Percentiles rank a stretch among this genome's conserved stretches.
Conservation (phyloP, 2,329 filamentous ascomycete species). For the Aspergillus sergii region DNA sequence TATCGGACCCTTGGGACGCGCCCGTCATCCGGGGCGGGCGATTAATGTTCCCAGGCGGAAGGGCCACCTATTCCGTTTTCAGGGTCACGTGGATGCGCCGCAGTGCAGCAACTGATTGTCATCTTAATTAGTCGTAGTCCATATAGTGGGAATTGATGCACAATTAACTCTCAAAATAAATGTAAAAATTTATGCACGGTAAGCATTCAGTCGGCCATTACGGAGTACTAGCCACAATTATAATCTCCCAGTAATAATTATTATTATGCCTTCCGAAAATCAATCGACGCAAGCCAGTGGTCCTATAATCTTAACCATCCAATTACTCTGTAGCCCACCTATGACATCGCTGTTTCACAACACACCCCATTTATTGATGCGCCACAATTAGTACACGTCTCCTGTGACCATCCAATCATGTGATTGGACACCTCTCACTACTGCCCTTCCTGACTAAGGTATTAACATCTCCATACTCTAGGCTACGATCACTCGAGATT, state of each 20-base stretch:
- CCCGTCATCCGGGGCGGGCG: slow-evolving; percentile 18
- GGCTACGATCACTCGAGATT: slow-evolving; percentile 21
- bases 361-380: neutral
- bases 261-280: no score
- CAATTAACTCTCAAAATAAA: neutral
- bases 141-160: no score
- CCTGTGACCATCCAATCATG: slow-evolving; percentile 16
- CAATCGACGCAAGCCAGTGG: neutral
- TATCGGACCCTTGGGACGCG: slow-evolving; percentile 5
- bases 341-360: slow-evolving; percentile 18
- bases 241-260: neutral
- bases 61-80: slow-evolving; percentile 21
- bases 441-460: neutral
- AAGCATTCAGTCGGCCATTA: neutral
- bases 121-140: no score
- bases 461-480: slow-evolving; percentile 18
- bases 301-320: neutral
- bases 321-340: neutral
- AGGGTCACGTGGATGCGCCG: slow-evolving; percentile 8
- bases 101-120: no score
- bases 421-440: slow-evolving; percentile 20
- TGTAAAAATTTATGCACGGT: neutral
- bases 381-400: slow-evolving; percentile 4
- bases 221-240: neutral
- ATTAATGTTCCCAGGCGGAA: slow-evolving; percentile 15